Evolutionary conservation across 495 filamentous ascomycete species (phyloP), one percentile per base, ranked within the genome.

Genomic region (Talaromyces ruber): DNA sequence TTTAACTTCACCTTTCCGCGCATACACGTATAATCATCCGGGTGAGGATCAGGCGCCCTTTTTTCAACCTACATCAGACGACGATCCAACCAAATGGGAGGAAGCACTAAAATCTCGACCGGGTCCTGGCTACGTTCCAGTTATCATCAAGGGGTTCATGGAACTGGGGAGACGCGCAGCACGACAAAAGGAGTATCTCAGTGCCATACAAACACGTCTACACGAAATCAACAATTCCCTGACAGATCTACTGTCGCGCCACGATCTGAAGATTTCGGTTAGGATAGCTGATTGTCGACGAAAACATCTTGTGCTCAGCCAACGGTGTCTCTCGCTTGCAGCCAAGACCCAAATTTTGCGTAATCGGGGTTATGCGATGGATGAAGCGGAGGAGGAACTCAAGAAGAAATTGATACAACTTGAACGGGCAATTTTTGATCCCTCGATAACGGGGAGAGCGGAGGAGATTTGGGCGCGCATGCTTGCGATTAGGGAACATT

Each of bases 401-500:
- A 91, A 89, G 80, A 89, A 89, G 73, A 92, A 94, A 73, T 79
- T 99, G 32, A 68, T 85, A 52, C 74, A 79, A 54, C 80, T 99
- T 64, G 91, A 96, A 69, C 84, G 83, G 65, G 75, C 74, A 18
- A 83, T 93, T 16, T 87, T 88, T 60, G 95, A 99, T 74, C 93
- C 95, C 2, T 87, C 86, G 18, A 78, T 97, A 52, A 87, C 81
- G 57, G 93, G 92, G 4, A 78, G 92, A 60, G 86, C 86, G 58
- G 94, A 99, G 73, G 94, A 99, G 77, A 89, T 99, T 56, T 99
- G 94, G 94, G 95, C 94, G 37, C 80, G 95, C 32, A 88, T 99
- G 82, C 84, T 96, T 60, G 87, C 87, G 26, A 84, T 97, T 37
- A 79, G 90, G 65, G 91, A 93, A 64, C 84, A 91, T 64, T 89